Evolutionary conservation across 208 protist species (phyloP).

Genomic region (Jaenimonas drosophilae): DNA sequence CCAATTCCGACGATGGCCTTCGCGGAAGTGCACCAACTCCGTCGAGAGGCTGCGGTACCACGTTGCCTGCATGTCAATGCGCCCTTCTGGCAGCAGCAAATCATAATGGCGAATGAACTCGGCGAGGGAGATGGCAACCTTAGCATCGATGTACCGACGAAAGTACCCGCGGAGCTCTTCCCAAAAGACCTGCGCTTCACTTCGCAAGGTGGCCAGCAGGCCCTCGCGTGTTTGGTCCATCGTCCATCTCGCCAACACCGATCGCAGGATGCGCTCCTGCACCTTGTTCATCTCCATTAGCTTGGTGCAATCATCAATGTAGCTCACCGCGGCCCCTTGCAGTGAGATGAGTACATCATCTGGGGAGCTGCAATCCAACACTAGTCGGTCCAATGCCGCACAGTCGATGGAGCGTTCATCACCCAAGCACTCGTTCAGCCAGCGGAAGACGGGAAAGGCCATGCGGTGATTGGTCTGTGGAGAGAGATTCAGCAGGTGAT

Average conservation of each 20-base stretch:
- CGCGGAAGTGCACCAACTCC: conserved; percentile 27
- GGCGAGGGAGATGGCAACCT: conserved; percentile 29
- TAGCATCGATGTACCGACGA: conserved; percentile 27
- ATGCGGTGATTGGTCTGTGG: conserved; percentile 14
- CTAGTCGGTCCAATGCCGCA: conserved; percentile 5
- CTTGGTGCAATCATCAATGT: conserved; percentile 24
- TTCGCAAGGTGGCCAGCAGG: conserved; percentile 9
- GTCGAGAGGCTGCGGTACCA: conserved; percentile 28
- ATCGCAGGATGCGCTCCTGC: conserved; percentile 16
- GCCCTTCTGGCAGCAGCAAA: conserved; percentile 19
- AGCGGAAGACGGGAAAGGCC: conserved; percentile 18
- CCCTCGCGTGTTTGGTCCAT: conserved; percentile 1
- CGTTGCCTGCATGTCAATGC: conserved; percentile 19
- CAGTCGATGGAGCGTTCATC: background rate
- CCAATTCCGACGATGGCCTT: conserved; percentile 28
- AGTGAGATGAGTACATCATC: conserved; percentile 35
- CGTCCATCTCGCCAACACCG: conserved; percentile 17
- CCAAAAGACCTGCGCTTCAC: conserved; percentile 9
- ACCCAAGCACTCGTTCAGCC: conserved; percentile 11
- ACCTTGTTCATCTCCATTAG: conserved; percentile 15
- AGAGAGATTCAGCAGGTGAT: conserved; percentile 21
- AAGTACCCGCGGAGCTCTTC: conserved; percentile 18
- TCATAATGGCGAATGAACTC: conserved; percentile 32
- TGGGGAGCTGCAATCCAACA: conserved; percentile 28
- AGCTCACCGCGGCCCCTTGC: conserved; percentile 17